phyloP scores from a whole-genome alignment of 495 filamentous ascomycete genomes.

The Darksidea phi region DNA sequence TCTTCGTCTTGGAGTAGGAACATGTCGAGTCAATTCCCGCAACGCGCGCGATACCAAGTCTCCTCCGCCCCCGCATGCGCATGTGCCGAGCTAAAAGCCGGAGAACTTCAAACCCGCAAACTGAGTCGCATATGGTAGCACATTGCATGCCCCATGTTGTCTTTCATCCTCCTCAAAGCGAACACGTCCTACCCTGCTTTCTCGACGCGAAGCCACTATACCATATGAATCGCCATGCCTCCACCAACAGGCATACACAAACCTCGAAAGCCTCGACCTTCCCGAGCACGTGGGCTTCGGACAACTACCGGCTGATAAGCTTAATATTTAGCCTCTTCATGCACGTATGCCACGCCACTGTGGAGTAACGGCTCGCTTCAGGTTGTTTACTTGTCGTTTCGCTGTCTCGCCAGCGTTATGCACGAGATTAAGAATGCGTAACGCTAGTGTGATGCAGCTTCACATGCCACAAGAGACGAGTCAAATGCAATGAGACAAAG shows the following conservation, averaged over 20 bases:
- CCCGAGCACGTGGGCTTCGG: constrained; percentile 19
- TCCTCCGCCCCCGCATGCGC: too few species aligned
- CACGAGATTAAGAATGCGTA: too few species aligned
- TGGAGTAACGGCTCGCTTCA: too few species aligned
- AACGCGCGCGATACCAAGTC: too few species aligned
- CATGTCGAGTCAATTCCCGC: too few species aligned
- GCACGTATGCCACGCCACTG: too few species aligned
- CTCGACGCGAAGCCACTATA: constrained; percentile 18
- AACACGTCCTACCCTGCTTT: constrained; percentile 2
- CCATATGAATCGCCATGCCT: constrained; percentile 13
- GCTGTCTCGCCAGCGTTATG: too few species aligned
- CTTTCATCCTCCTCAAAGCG: constrained; percentile 4
- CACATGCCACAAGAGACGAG: constrained; percentile 22
- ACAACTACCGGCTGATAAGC: constrained; percentile 26
- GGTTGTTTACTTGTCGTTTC: too few species aligned
- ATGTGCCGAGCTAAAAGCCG: not conserved
- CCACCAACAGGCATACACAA: constrained; percentile 4
- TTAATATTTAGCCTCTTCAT: not conserved
- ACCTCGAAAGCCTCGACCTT: constrained; percentile 21
- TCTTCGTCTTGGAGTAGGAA: too few species aligned
- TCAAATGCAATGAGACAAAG: constrained; percentile 25
- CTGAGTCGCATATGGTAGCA: too few species aligned
- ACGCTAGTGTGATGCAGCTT: constrained; percentile 8
- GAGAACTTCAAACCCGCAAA: not conserved
- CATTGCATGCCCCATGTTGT: too few species aligned